Conservation (phyloP, 2,329 filamentous ascomycete species). For the Beauveria australis region DNA sequence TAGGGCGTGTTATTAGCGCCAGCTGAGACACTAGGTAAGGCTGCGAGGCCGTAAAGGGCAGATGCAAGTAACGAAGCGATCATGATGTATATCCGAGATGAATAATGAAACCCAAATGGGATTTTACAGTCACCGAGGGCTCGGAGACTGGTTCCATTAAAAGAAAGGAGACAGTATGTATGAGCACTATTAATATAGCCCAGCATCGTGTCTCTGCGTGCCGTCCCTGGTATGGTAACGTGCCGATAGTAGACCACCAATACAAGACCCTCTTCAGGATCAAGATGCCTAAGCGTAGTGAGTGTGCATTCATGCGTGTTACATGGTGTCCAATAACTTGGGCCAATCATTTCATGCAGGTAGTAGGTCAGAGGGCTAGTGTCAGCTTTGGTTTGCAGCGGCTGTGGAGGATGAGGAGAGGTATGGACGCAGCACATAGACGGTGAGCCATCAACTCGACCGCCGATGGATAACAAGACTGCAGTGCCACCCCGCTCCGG, state of each 20-base stretch:
- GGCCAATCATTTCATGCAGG: not conserved
- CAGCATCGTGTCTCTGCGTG: not conserved
- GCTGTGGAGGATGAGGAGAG: not conserved
- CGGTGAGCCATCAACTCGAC: not conserved
- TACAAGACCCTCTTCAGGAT: not conserved
- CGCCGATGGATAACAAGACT: not conserved
- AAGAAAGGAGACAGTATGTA: not conserved
- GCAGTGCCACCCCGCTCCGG: not conserved
- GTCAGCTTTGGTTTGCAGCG: not conserved
- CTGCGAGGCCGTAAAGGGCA: constrained; percentile 3
- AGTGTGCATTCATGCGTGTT: not conserved
- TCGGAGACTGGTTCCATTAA: not conserved
- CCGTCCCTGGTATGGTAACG: not conserved
- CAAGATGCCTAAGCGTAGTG: not conserved
- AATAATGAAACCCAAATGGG: not conserved
- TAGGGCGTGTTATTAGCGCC: constrained; percentile 2
- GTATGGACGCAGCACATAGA: not conserved
- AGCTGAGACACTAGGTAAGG: not conserved
- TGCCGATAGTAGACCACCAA: not conserved
- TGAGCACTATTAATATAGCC: not conserved
- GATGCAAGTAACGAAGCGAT: not conserved
- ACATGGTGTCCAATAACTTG: not conserved
- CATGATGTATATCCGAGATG: constrained; percentile 4
- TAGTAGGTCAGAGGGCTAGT: not conserved
- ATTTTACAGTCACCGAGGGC: not conserved